Percentiles rank a stretch among this genome's conserved stretches.
Evolutionary conservation across 495 filamentous ascomycete genomes (phyloP).

Genomic region (Stereocaulon alpinum): DNA sequence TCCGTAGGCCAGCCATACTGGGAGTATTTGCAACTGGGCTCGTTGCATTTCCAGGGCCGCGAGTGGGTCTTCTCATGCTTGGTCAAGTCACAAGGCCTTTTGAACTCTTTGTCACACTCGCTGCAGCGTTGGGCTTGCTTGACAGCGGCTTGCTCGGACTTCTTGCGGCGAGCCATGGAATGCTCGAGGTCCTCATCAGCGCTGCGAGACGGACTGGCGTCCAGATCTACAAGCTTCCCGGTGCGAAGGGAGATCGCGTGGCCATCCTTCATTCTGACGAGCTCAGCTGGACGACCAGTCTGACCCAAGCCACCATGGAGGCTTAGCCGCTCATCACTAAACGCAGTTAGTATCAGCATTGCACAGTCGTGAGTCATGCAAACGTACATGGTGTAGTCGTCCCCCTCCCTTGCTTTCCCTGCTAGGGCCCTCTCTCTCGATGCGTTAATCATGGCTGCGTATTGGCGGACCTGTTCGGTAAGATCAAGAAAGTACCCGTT

Average conservation of each 20-base stretch:
- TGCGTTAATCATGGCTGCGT: slow-evolving; percentile 52
- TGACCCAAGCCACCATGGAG: slow-evolving; percentile 66
- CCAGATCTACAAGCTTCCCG: slow-evolving; percentile 38
- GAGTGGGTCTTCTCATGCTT: slow-evolving; percentile 98
- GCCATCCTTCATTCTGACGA: slow-evolving; percentile 69
- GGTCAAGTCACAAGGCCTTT: slow-evolving; percentile 79
- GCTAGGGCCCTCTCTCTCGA: slow-evolving; percentile 33
- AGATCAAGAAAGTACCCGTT: slow-evolving; percentile 92
- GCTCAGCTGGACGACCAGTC: slow-evolving; percentile 66
- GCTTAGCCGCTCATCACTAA: slow-evolving; percentile 54
- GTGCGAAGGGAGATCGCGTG: slow-evolving; percentile 65
- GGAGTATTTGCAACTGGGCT: slow-evolving; percentile 72
- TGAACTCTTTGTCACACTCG: slow-evolving; percentile 83
- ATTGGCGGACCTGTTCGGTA: slow-evolving; percentile 69
- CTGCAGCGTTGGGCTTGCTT: slow-evolving; percentile 67
- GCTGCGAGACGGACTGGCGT: slow-evolving; percentile 40
- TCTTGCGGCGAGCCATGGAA: slow-evolving; percentile 85
- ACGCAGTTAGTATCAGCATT: slow-evolving; percentile 33
- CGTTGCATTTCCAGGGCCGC: slow-evolving; percentile 85
- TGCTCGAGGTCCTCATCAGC: slow-evolving; percentile 63
- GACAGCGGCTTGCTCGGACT: slow-evolving; percentile 52
- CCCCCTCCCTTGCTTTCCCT: slow-evolving; percentile 17
- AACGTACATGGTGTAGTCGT: slow-evolving; percentile 27
- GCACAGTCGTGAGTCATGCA: slow-evolving; percentile 25
- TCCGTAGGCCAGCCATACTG: slow-evolving; percentile 89